A percentile compares a stretch with the other conserved stretches of the same genome.
phyloP scores from a whole-genome alignment of 2,329 filamentous ascomycete genomes.

The Penicillium sp. region DNA sequence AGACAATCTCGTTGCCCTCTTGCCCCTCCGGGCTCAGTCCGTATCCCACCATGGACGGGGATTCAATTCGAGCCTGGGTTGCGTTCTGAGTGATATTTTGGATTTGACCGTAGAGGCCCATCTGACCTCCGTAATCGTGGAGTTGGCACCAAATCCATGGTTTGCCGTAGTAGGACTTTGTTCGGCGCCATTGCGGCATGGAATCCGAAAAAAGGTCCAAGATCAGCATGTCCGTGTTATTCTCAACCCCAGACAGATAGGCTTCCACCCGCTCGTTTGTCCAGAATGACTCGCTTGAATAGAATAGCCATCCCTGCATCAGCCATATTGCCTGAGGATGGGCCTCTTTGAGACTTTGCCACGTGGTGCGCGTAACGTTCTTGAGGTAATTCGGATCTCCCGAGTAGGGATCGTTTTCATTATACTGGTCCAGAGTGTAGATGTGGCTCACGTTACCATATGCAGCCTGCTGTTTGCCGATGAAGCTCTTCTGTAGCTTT shows the following conservation, averaged over 20 bases:
- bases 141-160: conserved; percentile 57
- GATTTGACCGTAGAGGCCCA: conserved; percentile 53
- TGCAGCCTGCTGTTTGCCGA: conserved; percentile 46
- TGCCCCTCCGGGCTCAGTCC: conserved; percentile 52
- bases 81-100: conserved; percentile 50
- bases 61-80: conserved; percentile 45
- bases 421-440: conserved; percentile 55
- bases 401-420: conserved; percentile 51
- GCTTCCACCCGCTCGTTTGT: conserved; percentile 49
- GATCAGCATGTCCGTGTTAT: conserved; percentile 49
- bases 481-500: conserved; percentile 47
- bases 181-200: conserved; percentile 52
- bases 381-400: conserved; percentile 46
- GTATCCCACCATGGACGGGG: conserved; percentile 47
- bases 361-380: conserved; percentile 46
- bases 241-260: conserved; percentile 48
- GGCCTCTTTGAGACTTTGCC: conserved; percentile 48
- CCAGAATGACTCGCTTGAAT: conserved; percentile 48
- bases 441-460: conserved; percentile 51
- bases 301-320: conserved; percentile 57
- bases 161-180: conserved; percentile 52
- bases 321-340: conserved; percentile 53
- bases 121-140: conserved; percentile 52
- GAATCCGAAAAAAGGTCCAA: conserved; percentile 53
- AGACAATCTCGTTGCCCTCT: conserved; percentile 55